phyloP scores from a whole-genome alignment of 2,329 filamentous ascomycete species.

The Diaporthe sp. region DNA sequence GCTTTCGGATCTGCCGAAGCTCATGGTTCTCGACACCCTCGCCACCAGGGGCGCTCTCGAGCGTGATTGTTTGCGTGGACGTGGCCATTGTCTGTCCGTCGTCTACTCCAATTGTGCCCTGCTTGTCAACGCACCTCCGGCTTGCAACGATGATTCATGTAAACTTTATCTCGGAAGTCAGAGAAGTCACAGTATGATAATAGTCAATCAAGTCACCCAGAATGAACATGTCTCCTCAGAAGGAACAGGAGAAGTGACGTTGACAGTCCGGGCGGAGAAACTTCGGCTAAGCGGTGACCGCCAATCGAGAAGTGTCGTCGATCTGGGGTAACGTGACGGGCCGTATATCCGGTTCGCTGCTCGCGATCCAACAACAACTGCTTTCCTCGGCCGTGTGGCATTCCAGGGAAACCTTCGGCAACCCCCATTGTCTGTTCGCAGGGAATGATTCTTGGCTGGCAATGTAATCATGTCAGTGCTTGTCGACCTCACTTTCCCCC shows the following conservation, averaged over 20 bases:
- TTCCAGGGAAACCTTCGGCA: not conserved
- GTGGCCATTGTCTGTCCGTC: conserved; percentile 2
- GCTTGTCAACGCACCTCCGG: not conserved
- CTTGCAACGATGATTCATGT: not conserved
- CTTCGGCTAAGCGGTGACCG: conserved; percentile 3
- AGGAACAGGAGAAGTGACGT: not conserved
- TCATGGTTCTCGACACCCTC: not conserved
- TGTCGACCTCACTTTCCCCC: not conserved
- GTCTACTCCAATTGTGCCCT: not conserved
- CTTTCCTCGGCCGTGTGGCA: not conserved
- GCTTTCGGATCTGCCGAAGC: conserved; percentile 17
- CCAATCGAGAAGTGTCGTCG: not conserved
- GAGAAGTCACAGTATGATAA: too few relatives aligned
- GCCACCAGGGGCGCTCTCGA: not conserved
- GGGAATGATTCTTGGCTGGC: not conserved
- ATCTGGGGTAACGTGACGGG: not conserved
- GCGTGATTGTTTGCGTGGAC: conserved; percentile 8
- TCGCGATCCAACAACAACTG: not conserved
- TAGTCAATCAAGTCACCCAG: too few relatives aligned
- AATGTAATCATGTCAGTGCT: not conserved
- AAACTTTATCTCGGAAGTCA: too few relatives aligned
- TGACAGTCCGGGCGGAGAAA: not conserved
- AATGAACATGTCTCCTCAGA: not conserved
- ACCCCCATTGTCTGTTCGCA: too few relatives aligned
- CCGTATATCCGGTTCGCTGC: not conserved